Evolutionary conservation across 108 stramenopile species (phyloP), one percentile per base, ranked within the genome.

Genomic region (Seminavis robusta): DNA sequence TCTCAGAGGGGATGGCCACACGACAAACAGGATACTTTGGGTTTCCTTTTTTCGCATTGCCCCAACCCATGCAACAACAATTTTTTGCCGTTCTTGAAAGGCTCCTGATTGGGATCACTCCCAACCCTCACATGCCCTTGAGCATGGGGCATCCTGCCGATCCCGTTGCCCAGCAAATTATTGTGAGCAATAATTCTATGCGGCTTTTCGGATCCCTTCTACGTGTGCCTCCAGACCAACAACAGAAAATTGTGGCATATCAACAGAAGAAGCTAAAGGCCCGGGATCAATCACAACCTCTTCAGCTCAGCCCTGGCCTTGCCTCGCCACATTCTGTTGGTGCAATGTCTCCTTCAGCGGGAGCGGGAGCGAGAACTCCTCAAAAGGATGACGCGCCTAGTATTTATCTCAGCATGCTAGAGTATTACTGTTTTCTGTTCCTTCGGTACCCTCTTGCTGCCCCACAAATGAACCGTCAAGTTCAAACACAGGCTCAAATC

Each of bases 371-470:
- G 47, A 38, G 23, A 53, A 39, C 26, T 36, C 26, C 42, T 33
- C 50, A 56, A 19, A 59, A 55, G 37, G 65, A 67, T 13, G 32
- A 24, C 11, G 39, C 56, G 23, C 47, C 38, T 28, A 51, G 56
- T 28, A 31, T 79, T 13, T 50, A 69, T 28, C 52, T 90, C 37
- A 76, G 74, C 43, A 84, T 86, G 83, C 37, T 84, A 41, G 84
- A 86, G 47, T 84, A 82, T 42, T 85, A 77, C 48, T 52, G 84
- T 8, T 33, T 90, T 8, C 25, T 79, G 28, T 86, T 86, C 44
- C 34, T 86, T 41, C 69, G 79, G 39, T 86, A 82, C 61, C 83
- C 85, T 17, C 33, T 81, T 33, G 75, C 81, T 3, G 47, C 60
- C 7, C 37, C 56, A 1, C 34, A 56, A 40, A 17, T 43, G 27